These are phyloP conservation scores for Phytophthora lateralis DNA, from an alignment of 352 stramenopile species.

Conservation along the genomic window DNA sequence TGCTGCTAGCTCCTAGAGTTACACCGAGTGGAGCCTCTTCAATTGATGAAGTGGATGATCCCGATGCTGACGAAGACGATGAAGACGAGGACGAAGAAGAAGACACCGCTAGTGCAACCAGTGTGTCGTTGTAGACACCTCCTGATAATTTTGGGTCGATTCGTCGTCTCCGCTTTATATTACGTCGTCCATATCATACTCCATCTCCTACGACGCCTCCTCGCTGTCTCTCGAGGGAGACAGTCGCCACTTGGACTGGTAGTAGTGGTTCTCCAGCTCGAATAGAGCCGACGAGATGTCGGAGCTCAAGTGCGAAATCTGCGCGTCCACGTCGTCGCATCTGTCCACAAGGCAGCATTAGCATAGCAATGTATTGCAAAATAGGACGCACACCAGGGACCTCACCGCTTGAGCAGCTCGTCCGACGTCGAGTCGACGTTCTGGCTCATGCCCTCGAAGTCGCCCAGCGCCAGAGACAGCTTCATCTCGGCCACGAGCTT, in stretches of 20 bases:
- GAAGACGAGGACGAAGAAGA: conserved; percentile 63
- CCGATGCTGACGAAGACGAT: conserved; percentile 46
- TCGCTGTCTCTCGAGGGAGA: conserved; percentile 29
- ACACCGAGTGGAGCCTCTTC: conserved; percentile 28
- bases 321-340: conserved; percentile 80
- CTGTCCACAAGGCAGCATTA: conserved; percentile 29
- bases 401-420: conserved; percentile 69
- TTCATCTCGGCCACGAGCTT: conserved; percentile 87
- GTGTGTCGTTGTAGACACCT: conserved; percentile 34
- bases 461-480: conserved; percentile 72
- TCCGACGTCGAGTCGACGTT: conserved; percentile 77
- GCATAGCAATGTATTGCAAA: background rate
- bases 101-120: conserved; percentile 53
- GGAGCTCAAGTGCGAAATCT: conserved; percentile 77
- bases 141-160: conserved; percentile 28
- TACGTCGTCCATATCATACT: conserved; percentile 11
- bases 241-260: conserved; percentile 82
- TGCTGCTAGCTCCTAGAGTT: conserved; percentile 34
- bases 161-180: conserved; percentile 10
- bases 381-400: too few relatives aligned
- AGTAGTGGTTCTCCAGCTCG: conserved; percentile 85
- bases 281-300: conserved; percentile 83
- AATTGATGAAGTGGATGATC: conserved; percentile 44
- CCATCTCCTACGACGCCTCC: conserved; percentile 9
- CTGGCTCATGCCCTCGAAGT: conserved; percentile 89